Evolutionary conservation across 495 filamentous ascomycete genomes (phyloP).

Genomic region (Penicillium desertorum): DNA sequence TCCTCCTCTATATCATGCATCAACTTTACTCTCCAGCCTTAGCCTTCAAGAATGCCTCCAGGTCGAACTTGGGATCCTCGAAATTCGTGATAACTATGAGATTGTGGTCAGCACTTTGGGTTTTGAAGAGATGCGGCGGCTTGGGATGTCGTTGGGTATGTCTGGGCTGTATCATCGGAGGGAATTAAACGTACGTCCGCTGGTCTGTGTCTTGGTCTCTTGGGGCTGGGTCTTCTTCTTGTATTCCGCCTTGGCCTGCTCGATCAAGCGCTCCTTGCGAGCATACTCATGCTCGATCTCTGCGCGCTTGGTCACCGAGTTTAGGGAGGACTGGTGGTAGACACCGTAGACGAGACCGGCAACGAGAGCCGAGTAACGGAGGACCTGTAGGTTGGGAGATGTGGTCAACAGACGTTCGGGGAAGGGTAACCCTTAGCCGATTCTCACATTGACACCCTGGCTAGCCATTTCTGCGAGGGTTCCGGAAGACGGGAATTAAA

Average conservation of each 20-base stretch:
- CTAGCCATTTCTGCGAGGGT: constrained; percentile 44
- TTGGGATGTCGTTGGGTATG: constrained; percentile 5
- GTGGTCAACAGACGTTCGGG: constrained; percentile 26
- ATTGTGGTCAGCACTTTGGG: constrained; percentile 24
- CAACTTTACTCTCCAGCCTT: constrained; percentile 55
- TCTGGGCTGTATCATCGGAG: constrained; percentile 3
- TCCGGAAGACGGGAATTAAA: constrained; percentile 27
- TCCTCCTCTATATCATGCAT: constrained; percentile 34
- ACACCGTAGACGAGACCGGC: constrained; percentile 89
- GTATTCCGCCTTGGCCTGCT: constrained; percentile 88
- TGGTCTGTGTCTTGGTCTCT: constrained; percentile 47
- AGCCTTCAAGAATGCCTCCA: constrained; percentile 76
- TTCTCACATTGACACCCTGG: constrained; percentile 54
- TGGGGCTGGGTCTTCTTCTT: constrained; percentile 66
- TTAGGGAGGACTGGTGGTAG: constrained; percentile 80
- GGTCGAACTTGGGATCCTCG: constrained; percentile 80
- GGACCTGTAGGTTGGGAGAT: constrained; percentile 60
- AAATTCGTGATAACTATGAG: constrained; percentile 76
- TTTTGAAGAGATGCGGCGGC: constrained; percentile 5
- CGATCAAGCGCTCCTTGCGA: constrained; percentile 83
- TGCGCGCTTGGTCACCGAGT: constrained; percentile 60
- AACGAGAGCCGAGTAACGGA: constrained; percentile 89
- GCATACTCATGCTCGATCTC: constrained; percentile 75
- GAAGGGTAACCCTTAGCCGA: constrained; percentile 17
- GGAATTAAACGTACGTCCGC: constrained; percentile 57